A percentile compares a stretch with the other conserved stretches of the same genome.
Conservation (phyloP, 1,284 basidiomycete species). For the Gomphus sp. region DNA sequence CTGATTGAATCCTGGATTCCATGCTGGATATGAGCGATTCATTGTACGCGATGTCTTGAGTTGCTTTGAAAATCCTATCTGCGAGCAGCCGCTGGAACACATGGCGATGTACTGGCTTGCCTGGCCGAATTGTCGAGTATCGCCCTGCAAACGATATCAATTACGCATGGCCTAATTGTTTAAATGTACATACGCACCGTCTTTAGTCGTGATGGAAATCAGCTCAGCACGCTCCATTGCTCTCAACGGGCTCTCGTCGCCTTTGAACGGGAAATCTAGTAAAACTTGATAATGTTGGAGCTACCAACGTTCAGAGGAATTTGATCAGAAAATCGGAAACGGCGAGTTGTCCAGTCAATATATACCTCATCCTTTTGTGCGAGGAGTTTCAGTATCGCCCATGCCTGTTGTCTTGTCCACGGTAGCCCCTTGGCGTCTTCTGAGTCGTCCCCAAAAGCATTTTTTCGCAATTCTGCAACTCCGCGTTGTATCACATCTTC, state of each 20-base stretch:
- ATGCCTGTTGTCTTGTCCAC: slow-evolving; percentile 86
- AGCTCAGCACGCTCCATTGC: slow-evolving; percentile 88
- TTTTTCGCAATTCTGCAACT: slow-evolving; percentile 81
- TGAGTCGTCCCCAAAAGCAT: slow-evolving; percentile 85
- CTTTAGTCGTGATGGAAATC: slow-evolving; percentile 68
- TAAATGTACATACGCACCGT: slow-evolving; percentile 39
- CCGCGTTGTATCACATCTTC: slow-evolving; percentile 80
- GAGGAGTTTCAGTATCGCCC: slow-evolving; percentile 74
- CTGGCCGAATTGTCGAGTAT: slow-evolving; percentile 79
- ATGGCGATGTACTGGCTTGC: slow-evolving; percentile 82
- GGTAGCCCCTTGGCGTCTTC: slow-evolving; percentile 77
- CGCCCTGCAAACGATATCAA: slow-evolving; percentile 42
- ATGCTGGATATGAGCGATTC: slow-evolving; percentile 59
- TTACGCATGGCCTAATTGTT: neutral
- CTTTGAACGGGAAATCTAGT: slow-evolving; percentile 86
- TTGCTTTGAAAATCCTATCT: slow-evolving; percentile 78
- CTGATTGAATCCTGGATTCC: slow-evolving; percentile 57
- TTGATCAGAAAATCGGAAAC: neutral
- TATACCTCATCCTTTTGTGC: slow-evolving; percentile 62
- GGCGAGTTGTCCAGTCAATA: neutral
- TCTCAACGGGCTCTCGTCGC: slow-evolving; percentile 74
- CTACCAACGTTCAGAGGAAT: slow-evolving; percentile 26
- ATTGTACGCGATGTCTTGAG: slow-evolving; percentile 76
- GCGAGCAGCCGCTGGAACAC: slow-evolving; percentile 74
- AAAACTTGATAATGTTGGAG: slow-evolving; percentile 79